phyloP scores from a whole-genome alignment of 805 yeast species.

The Hanseniaspora hatyaiensis region DNA sequence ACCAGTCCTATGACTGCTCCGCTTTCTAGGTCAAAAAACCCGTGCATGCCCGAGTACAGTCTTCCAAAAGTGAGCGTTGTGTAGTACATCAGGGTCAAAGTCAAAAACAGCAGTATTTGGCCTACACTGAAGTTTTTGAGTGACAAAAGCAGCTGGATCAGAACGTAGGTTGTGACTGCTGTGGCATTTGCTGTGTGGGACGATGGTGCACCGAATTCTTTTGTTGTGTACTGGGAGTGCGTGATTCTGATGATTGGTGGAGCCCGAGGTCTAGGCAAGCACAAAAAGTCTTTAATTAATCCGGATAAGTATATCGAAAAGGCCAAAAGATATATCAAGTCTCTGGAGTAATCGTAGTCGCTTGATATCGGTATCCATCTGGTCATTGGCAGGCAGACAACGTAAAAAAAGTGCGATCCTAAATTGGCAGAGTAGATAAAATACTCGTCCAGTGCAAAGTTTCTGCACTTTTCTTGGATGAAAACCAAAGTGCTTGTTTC shows the following conservation, averaged over 20 bases:
- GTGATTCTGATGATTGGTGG: constrained; percentile 89
- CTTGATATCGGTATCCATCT: constrained; percentile 62
- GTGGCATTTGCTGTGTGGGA: constrained; percentile 93
- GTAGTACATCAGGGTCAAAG: constrained; percentile 37
- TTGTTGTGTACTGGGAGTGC: constrained; percentile 77
- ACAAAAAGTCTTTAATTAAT: constrained; percentile 65
- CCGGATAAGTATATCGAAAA: constrained; percentile 59
- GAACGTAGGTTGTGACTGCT: constrained; percentile 51
- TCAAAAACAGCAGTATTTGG: constrained; percentile 18
- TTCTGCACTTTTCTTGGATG: constrained; percentile 45
- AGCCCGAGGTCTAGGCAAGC: constrained; percentile 83
- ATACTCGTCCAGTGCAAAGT: constrained; percentile 49
- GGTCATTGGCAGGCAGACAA: constrained; percentile 73
- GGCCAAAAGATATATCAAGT: constrained; percentile 55
- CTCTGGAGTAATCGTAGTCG: constrained; percentile 38
- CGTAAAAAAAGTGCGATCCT: constrained; percentile 90
- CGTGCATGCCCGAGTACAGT: constrained; percentile 95
- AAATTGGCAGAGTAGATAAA: constrained; percentile 81
- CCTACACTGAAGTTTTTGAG: neutral
- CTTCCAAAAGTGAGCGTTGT: constrained; percentile 65
- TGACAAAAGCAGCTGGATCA: constrained; percentile 19
- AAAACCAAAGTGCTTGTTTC: constrained; percentile 53
- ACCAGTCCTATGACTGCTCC: constrained; percentile 57
- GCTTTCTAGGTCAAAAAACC: constrained; percentile 58
- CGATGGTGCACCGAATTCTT: constrained; percentile 91